Evolutionary conservation across 176 grass and related monocot genomes (phyloP).

Genomic region (Themeda triandra): DNA sequence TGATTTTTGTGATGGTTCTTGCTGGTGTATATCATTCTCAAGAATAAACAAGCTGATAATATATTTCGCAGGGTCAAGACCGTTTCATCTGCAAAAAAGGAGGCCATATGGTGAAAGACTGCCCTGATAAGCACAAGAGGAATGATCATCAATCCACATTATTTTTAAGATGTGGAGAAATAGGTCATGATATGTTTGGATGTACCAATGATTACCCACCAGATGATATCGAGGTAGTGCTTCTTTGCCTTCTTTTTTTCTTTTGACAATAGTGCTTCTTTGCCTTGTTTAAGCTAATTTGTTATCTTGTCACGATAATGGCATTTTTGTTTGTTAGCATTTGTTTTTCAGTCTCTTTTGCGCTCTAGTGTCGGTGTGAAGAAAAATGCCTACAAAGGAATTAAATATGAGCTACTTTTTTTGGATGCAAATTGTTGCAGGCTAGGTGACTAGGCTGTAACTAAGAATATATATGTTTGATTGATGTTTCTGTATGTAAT

Average conservation of each 20-base stretch:
- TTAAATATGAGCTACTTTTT: neutral
- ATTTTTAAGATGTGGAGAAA: conserved; percentile 78
- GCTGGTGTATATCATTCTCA: neutral
- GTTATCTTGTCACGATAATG: neutral
- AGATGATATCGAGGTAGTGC: conserved; percentile 71
- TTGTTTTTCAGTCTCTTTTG: neutral
- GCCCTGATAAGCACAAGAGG: conserved; percentile 83
- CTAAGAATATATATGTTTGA: neutral
- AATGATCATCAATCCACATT: conserved; percentile 47
- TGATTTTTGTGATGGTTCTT: neutral
- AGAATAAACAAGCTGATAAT: conserved; percentile 1
- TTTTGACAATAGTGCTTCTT: conserved; percentile 31
- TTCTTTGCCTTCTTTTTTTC: conserved; percentile 10
- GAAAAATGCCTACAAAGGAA: neutral
- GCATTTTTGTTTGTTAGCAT: neutral
- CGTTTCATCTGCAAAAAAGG: conserved; percentile 89
- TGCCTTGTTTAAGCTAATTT: conserved; percentile 2
- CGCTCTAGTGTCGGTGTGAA: neutral
- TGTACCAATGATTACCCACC: conserved; percentile 67
- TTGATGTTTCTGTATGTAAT: neutral
- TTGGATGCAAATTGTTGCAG: neutral
- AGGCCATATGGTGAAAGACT: conserved; percentile 80
- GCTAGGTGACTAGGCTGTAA: conserved; percentile 7
- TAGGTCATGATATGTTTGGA: conserved; percentile 80
- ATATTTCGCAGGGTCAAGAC: conserved; percentile 67